Base-by-base conservation (phyloP, 2,329 filamentous ascomycete species). In the Bipolaris gigantea region DNA sequence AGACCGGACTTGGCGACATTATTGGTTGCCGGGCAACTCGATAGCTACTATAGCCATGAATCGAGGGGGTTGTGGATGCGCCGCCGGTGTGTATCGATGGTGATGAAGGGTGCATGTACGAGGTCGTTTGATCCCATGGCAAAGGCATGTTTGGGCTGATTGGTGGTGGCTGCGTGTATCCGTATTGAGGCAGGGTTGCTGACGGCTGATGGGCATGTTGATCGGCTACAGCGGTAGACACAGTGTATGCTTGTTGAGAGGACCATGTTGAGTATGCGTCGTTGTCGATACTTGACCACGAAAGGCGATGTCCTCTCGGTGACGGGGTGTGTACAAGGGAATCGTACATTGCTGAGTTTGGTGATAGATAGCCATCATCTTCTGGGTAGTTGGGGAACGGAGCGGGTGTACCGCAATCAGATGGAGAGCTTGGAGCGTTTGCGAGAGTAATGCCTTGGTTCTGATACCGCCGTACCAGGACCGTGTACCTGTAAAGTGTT, bases 401-500 rank as follows among this genome's bases (percentile, higher is more conserved):
- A 4, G 50, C 48, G 9, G 62, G 53, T 33, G 60, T 56, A 40
- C 53, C 56, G 4, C 60, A 51, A 33, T 67, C 64, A 15, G 61
- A 63, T n/a, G 60, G 61, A 27, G 62, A 61, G n/a, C 52, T 63
- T 34, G 60, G 55, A n/a, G 59, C 59, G 30, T 60, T 61, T 5
- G 66, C 62, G 38, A 71, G 56, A 8, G 53, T 47, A 48, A 72
- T 67, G 46, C 69, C 67, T 48, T 65, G 62, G 40, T 69, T 68
- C 46, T 69, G 65, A 32, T 69, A 71, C 50, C 64, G 54, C 16
- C 69, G 65, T 9, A 70, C 57, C 13, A 72, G 62, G 6, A 72
- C 68, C 8, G 69, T 72, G 53, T 72, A 71, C 13, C 67, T 70
- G 25, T 13, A 25, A 18, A 25, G 1, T 40, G 23, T 62, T 62